Percentiles rank a stretch among this genome's conserved stretches.
Evolutionary conservation across 306 rosid species (phyloP).

Genomic region (Trifolium fragiferum): DNA sequence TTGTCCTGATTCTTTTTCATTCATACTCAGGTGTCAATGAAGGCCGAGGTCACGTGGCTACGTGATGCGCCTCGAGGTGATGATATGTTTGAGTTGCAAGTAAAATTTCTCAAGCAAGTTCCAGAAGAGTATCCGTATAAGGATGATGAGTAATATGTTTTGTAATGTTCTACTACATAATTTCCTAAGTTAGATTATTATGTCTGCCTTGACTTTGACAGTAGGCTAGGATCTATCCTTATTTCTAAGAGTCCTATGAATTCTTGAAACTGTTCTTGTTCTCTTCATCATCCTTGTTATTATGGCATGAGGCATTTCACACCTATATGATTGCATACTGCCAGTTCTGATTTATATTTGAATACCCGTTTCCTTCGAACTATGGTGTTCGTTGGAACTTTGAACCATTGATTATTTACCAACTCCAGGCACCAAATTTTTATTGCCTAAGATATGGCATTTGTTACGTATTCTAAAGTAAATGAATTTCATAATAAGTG

Average conservation of each 20-base stretch:
- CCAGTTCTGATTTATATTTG: background rate
- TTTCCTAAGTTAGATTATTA: constrained; percentile 37
- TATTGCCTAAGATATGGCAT: too few species aligned
- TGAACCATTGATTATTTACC: too few species aligned
- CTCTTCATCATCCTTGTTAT: constrained; percentile 23
- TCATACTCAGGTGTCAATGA: constrained; percentile 82
- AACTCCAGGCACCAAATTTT: too few species aligned
- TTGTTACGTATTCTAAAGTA: too few species aligned
- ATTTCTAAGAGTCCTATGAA: constrained; percentile 7
- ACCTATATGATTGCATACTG: background rate
- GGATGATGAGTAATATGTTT: constrained; percentile 74
- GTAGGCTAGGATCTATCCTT: constrained; percentile 21
- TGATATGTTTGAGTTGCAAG: constrained; percentile 89
- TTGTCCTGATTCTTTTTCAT: constrained; percentile 18
- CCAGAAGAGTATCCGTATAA: constrained; percentile 98
- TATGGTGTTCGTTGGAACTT: background rate
- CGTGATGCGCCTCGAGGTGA: constrained; percentile 94
- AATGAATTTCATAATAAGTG: too few species aligned
- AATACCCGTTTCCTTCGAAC: constrained; percentile 1
- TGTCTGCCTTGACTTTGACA: constrained; percentile 28
- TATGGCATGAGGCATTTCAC: background rate
- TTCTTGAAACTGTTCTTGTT: constrained; percentile 7
- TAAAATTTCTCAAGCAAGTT: constrained; percentile 92
- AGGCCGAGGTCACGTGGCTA: constrained; percentile 89
- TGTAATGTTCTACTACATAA: constrained; percentile 28